These are phyloP conservation scores for Apiospora marii DNA, from an alignment of 2,329 filamentous ascomycete species.

Conservation along the genomic window DNA sequence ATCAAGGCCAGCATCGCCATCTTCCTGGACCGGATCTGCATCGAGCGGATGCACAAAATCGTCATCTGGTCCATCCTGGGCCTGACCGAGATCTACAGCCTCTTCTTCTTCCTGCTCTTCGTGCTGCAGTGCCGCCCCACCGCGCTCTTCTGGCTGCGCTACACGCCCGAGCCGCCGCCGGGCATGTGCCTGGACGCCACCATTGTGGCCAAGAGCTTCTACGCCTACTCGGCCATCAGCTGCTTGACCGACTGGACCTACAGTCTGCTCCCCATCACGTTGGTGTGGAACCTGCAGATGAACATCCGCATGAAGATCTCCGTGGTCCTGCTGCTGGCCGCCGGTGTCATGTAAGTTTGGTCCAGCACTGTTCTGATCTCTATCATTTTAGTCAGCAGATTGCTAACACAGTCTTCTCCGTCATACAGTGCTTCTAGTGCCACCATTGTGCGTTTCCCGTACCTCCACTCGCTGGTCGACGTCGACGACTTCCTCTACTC, in stretches of 20 bases:
- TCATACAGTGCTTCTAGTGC: slow-evolving; percentile 48
- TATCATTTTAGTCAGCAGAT: background rate
- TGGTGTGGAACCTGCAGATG: slow-evolving; percentile 52
- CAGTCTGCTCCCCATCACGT: slow-evolving; percentile 48
- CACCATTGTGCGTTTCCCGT: slow-evolving; percentile 53
- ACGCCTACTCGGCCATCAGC: slow-evolving; percentile 48
- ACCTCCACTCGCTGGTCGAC: slow-evolving; percentile 46
- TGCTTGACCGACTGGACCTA: slow-evolving; percentile 50
- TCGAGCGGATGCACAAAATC: slow-evolving; percentile 38
- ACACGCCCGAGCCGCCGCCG: slow-evolving; percentile 35
- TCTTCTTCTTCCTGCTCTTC: slow-evolving; percentile 49
- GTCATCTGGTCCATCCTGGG: slow-evolving; percentile 42
- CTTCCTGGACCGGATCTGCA: slow-evolving; percentile 48
- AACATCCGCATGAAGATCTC: slow-evolving; percentile 47
- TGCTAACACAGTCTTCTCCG: background rate
- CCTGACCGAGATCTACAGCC: slow-evolving; percentile 44
- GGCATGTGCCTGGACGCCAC: slow-evolving; percentile 43
- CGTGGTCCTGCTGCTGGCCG: slow-evolving; percentile 41
- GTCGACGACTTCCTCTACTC: slow-evolving; percentile 52
- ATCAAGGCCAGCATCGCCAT: slow-evolving; percentile 50
- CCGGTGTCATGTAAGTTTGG: slow-evolving; percentile 47
- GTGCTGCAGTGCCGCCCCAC: slow-evolving; percentile 50
- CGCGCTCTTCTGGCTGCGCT: slow-evolving; percentile 48
- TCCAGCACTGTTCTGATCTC: background rate
- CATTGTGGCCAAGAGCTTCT: slow-evolving; percentile 42